A percentile compares a stretch with the other conserved stretches of the same genome.
Evolutionary conservation across 352 stramenopile species (phyloP).

Genomic region (Pythium vanterpoolii): DNA sequence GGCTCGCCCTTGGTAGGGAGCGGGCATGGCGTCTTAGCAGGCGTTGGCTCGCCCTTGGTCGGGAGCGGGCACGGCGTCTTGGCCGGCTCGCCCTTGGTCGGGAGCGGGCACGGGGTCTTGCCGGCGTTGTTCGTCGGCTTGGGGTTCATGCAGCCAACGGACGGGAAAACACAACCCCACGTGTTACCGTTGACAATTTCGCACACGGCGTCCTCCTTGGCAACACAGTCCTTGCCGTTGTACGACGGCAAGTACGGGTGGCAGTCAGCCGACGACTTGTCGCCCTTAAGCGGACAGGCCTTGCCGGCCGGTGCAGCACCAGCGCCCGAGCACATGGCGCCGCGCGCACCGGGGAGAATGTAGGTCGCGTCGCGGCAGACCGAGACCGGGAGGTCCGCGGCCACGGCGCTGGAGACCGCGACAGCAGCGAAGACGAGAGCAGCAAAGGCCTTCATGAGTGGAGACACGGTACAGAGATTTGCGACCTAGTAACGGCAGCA

Average conservation of each 20-base stretch:
- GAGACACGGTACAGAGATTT: conserved; percentile 13
- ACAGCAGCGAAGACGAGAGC: conserved; percentile 18
- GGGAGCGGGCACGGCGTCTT: conserved; percentile 10
- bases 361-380: conserved; percentile 58
- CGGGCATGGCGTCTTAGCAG: conserved; percentile 6
- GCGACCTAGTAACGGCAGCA: conserved; percentile 20
- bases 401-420: conserved; percentile 11
- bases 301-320: conserved; percentile 32
- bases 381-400: conserved; percentile 13
- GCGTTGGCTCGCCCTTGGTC: not conserved
- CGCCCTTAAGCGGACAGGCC: conserved; percentile 41
- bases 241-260: conserved; percentile 37
- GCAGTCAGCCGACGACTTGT: conserved; percentile 37
- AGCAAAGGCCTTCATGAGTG: conserved; percentile 18
- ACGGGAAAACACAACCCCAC: conserved; percentile 11
- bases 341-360: conserved; percentile 30
- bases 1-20: conserved; percentile 11
- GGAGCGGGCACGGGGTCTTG: conserved; percentile 13
- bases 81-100: conserved; percentile 1
- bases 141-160: not conserved
- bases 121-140: not conserved
- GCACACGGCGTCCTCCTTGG: conserved; percentile 34
- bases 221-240: conserved; percentile 15
- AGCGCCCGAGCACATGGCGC: conserved; percentile 43
- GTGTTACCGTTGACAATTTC: conserved; percentile 29